Percentiles rank a stretch among this genome's conserved stretches.
Evolutionary conservation across 2,329 filamentous ascomycete species (phyloP).

Genomic region (Penicillium sp.): DNA sequence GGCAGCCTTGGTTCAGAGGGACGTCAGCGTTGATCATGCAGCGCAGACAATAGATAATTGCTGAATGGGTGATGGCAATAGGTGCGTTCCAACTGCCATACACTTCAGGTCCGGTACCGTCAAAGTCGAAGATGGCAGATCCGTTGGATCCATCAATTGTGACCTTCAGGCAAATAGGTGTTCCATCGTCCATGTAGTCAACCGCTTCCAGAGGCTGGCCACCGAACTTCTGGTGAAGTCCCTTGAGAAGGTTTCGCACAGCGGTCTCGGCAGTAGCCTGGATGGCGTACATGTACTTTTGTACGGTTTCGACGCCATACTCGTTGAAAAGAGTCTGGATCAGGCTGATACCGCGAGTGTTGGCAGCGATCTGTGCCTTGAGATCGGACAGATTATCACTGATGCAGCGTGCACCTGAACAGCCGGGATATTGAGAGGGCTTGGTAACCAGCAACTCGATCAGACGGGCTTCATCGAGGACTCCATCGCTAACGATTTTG

Average conservation of each 20-base stretch:
- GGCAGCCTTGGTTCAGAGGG: conserved; percentile 83
- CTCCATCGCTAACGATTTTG: conserved; percentile 75
- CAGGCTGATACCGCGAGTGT: conserved; percentile 81
- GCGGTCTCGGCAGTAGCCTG: conserved; percentile 79
- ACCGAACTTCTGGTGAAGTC: conserved; percentile 71
- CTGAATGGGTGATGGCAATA: conserved; percentile 79
- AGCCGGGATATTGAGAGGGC: conserved; percentile 75
- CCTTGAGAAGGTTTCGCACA: conserved; percentile 74
- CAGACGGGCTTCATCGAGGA: conserved; percentile 79
- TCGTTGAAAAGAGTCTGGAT: conserved; percentile 77
- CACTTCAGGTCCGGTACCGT: conserved; percentile 78
- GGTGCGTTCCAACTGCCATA: conserved; percentile 83
- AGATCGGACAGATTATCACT: conserved; percentile 85
- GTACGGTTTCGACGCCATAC: conserved; percentile 76
- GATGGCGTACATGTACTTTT: conserved; percentile 83
- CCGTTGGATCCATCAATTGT: conserved; percentile 76
- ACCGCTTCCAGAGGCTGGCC: conserved; percentile 74
- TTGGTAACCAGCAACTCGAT: conserved; percentile 73
- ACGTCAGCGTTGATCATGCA: conserved; percentile 82
- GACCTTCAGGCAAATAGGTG: conserved; percentile 75
- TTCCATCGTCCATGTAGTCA: conserved; percentile 89
- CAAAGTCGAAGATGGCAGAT: conserved; percentile 79
- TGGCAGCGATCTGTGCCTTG: conserved; percentile 85
- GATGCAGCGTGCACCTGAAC: conserved; percentile 77
- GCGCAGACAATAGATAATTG: conserved; percentile 85